Evolutionary conservation across 2,329 filamentous ascomycete genomes (phyloP), one percentile per base, ranked within the genome.

Genomic region (Annulohypoxylon truncatum): DNA sequence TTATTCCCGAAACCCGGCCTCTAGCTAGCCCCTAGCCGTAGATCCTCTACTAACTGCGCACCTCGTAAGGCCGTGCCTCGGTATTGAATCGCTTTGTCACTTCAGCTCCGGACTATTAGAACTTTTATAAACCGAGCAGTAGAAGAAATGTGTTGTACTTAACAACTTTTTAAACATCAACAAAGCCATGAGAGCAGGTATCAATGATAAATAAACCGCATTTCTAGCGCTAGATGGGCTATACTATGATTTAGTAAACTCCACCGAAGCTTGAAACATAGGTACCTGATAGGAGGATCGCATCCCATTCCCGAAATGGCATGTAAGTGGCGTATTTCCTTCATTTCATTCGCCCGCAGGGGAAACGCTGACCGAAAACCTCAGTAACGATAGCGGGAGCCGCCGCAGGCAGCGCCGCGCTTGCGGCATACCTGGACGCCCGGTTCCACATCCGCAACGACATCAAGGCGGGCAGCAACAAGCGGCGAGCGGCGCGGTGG

Each of bases 401-500:
- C 26, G 66, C 56, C 5, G 67, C 71, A 18, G 76, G 73, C 53
- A 71, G 75, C 2, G 67, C 75, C 3, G 77, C 79, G 3, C 70
- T 76, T 5, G 71, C 78, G 7, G 84, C 84, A 24, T 91, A 92
- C 71, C 78, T 91, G 29, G 86, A 93, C 73, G 91, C 87, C 55
- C 91, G 90, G 78, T 88, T 85, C 68, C 87, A 90, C 75, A 75
- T 93, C 42, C 75, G 78, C 42, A 86, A 90, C 71, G 91, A 94
- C 74, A 56, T 91, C 1, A 68, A 70, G 0, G 70, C 70, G 1
- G 74, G 90, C 12, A 74, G 77, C n/a, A 76, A 76, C 9, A 51
- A 79, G 5, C 79, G 77, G 29, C 74, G 71, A 9, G 76, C 78
- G 3, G 76, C 51, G 79, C 81, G 29, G 74, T 78, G 0, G 83